Evolutionary conservation across 305 asterid genomes (phyloP).

Genomic region (Petunia hybrid): DNA sequence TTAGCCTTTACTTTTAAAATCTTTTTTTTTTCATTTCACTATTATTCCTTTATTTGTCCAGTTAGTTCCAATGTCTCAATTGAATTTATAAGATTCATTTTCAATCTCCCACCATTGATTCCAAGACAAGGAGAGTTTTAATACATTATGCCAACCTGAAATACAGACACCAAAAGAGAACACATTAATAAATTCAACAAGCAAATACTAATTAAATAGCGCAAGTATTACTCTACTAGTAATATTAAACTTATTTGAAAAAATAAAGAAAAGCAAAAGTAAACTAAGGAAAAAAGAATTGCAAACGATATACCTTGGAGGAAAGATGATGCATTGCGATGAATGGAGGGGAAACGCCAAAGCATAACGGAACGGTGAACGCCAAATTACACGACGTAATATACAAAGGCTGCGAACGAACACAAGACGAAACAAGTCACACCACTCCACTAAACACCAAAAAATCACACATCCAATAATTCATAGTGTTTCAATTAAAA

Average conservation of each 20-base stretch:
- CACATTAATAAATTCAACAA: not conserved
- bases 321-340: conserved; percentile 22
- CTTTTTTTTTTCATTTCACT: not conserved
- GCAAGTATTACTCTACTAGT: too few relatives aligned
- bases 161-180: not conserved
- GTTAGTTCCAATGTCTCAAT: not conserved
- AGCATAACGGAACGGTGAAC: conserved; percentile 29
- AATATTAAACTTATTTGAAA: not conserved
- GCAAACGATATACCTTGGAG: conserved; percentile 37
- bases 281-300: not conserved
- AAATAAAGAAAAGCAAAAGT: not conserved
- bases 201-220: not conserved
- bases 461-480: not conserved
- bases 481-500: not conserved
- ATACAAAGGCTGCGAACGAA: conserved; percentile 31
- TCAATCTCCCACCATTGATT: not conserved
- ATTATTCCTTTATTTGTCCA: conserved; percentile 4
- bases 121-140: not conserved
- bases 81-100: not conserved
- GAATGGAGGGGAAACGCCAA: conserved; percentile 32
- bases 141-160: conserved; percentile 29
- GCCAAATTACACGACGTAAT: conserved; percentile 15
- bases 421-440: conserved; percentile 30
- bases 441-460: not conserved
- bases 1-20: not conserved